Base-by-base conservation (phyloP, 169 alveolate genomes). In the Fabrea salina region DNA sequence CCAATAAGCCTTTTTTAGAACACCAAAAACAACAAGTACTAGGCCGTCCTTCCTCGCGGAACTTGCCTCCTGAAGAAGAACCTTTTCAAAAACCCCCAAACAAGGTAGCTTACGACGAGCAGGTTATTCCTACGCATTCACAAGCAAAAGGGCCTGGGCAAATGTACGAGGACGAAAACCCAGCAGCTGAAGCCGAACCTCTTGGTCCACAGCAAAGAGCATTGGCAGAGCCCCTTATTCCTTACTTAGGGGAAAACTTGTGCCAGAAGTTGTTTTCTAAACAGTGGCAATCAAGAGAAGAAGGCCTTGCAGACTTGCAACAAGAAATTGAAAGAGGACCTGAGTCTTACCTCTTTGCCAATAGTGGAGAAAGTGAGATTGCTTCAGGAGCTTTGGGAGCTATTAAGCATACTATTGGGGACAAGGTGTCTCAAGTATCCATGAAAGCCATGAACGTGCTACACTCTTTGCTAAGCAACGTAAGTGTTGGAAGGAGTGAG, bases 171-270 rank as follows among this genome's bases (percentile, higher is more conserved):
- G 51, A 53, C 32, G 77, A 79, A 56, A 54, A 64, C 66, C 53
- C 43, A 49, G 76, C 13, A 27, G 49, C 13, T 19, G 19, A 54
- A 22, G 59, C 81, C 2, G 71, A 74, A 51, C 37, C 54, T 70
- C 64, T 70, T n/a, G 64, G 64, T 0, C 49, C 19, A 25, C 66
- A 44, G 22, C 39, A 47, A 30, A 16, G 51, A 5, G 49, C 87
- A 75, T 68, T 67, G 19, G 95, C 95, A 0, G 89, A 88, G n/a
- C 96, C 96, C 25, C 59, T 93, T 54, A 89, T 93, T 7, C 93
- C 92, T 5, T 81, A 88, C 1, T 80, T 93, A 56, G 91, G 94
- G 4, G 91, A 83, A 35, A 85, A 82, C 13, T 74, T 83, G 27
- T 82, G 91, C 33, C 80, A 82, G 75, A 89, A 75, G 51, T 37